Evolutionary conservation across 192 early-diverging fungal genomes (phyloP).

Genomic region (Bifiguratus adelaidae): DNA sequence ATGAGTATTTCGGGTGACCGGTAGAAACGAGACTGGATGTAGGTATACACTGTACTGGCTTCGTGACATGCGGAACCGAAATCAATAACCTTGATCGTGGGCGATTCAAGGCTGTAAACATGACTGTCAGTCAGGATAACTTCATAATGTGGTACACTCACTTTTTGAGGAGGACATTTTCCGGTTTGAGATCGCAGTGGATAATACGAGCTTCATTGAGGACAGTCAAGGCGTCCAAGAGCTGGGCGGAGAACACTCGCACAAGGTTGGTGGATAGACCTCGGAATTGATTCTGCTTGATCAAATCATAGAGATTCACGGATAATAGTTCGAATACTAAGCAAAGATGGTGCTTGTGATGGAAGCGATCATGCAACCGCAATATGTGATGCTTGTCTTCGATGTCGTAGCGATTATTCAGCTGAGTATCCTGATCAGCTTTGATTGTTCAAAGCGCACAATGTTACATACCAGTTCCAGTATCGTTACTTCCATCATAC

Average conservation of each 20-base stretch:
- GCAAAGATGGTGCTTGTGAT: constrained; percentile 88
- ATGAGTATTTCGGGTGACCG: constrained; percentile 92
- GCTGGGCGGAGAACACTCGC: constrained; percentile 84
- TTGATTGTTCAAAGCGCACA: too few species aligned
- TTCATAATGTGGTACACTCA: constrained; percentile 18
- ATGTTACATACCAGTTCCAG: constrained; percentile 69
- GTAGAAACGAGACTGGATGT: constrained; percentile 98
- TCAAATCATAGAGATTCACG: constrained; percentile 95
- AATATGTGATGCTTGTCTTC: constrained; percentile 85
- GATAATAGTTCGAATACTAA: constrained; percentile 96
- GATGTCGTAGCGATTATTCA: constrained; percentile 84
- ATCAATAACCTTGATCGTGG: constrained; percentile 96
- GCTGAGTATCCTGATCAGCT: constrained; percentile 21
- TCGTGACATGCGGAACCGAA: constrained; percentile 98
- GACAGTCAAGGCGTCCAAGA: constrained; percentile 83
- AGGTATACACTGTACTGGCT: constrained; percentile 91
- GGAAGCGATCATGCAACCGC: constrained; percentile 84
- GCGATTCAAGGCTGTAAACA: constrained; percentile 65
- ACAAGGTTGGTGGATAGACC: constrained; percentile 92
- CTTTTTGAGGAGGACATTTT: constrained; percentile 90
- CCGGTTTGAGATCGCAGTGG: constrained; percentile 98
- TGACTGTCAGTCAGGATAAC: background rate
- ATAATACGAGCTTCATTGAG: constrained; percentile 85
- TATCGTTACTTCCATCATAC: constrained; percentile 93
- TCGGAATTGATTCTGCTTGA: constrained; percentile 95